phyloP scores from a whole-genome alignment of 2,329 filamentous ascomycete genomes.

The Monosporascus sp. region DNA sequence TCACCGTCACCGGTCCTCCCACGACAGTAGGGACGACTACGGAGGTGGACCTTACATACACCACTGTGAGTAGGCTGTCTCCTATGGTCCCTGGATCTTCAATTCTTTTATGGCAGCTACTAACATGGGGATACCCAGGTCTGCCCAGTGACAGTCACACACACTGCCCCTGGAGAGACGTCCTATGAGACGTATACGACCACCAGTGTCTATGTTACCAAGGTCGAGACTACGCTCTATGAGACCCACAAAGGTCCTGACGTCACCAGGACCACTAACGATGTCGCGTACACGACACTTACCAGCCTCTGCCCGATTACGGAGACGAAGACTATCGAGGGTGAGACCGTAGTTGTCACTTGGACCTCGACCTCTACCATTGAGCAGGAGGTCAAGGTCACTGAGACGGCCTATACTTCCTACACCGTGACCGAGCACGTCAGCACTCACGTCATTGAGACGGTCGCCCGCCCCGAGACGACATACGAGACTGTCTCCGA shows the following conservation, averaged over 20 bases:
- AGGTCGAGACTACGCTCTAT: constrained; percentile 25
- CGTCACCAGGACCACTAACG: constrained; percentile 32
- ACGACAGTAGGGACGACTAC: constrained; percentile 30
- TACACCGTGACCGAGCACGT: constrained; percentile 24
- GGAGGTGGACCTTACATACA: constrained; percentile 35
- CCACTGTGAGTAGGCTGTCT: constrained; percentile 15
- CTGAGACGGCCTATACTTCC: constrained; percentile 27
- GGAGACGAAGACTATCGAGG: constrained; percentile 37
- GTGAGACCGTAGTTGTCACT: constrained; percentile 34
- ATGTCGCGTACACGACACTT: constrained; percentile 35
- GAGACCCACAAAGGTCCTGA: constrained; percentile 30
- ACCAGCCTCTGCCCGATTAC: constrained; percentile 42
- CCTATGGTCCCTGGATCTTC: constrained; percentile 13
- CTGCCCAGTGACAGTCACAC: constrained; percentile 30
- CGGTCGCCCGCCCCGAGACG: constrained; percentile 34
- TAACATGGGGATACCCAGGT: constrained; percentile 23
- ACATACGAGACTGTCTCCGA: constrained; percentile 38
- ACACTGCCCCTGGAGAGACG: constrained; percentile 31
- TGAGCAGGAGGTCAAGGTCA: constrained; percentile 24
- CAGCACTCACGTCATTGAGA: constrained; percentile 27
- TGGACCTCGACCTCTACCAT: constrained; percentile 35
- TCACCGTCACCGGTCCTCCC: constrained; percentile 32
- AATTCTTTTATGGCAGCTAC: constrained; percentile 11
- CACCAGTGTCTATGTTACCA: constrained; percentile 34
- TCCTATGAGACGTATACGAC: constrained; percentile 38